Conservation (phyloP, 2,329 filamentous ascomycete species). For the Monosporascus sp. region DNA sequence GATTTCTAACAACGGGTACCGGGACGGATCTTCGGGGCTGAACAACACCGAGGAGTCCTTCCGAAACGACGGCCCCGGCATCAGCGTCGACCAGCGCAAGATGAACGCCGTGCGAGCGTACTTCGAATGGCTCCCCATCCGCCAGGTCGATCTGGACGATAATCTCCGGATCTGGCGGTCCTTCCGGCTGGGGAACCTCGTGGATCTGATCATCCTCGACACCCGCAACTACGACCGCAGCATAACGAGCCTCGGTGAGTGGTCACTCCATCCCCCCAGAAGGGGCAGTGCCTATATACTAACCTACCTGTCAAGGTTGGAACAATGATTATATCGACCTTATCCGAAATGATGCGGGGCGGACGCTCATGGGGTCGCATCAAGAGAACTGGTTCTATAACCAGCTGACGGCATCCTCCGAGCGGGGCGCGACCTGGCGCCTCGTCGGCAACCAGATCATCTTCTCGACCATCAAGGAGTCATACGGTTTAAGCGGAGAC, state of each 20-base stretch:
- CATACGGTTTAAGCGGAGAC: conserved; percentile 25
- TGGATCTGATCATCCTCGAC: conserved; percentile 65
- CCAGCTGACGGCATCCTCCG: conserved; percentile 49
- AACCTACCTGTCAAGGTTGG: conserved; percentile 40
- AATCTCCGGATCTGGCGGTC: conserved; percentile 64
- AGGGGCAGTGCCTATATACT: background rate
- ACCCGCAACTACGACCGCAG: conserved; percentile 65
- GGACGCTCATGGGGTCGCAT: conserved; percentile 64
- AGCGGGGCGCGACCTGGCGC: conserved; percentile 65
- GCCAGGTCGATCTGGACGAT: conserved; percentile 64
- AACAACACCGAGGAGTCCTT: conserved; percentile 67
- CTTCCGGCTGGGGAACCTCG: conserved; percentile 60
- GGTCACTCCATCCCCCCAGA: background rate
- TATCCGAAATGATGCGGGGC: conserved; percentile 61
- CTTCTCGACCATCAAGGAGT: conserved; percentile 49
- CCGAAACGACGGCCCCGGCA: conserved; percentile 44
- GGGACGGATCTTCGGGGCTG: conserved; percentile 54
- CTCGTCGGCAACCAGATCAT: conserved; percentile 68
- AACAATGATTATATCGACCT: conserved; percentile 57
- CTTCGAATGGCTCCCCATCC: conserved; percentile 62
- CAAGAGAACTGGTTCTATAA: conserved; percentile 75
- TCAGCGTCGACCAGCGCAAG: conserved; percentile 69
- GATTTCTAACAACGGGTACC: conserved; percentile 61
- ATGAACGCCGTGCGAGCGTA: conserved; percentile 69
- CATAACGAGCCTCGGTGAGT: conserved; percentile 45